Conservation (phyloP, 1,139 yeast genomes). For the Suhomyces terraborum region DNA sequence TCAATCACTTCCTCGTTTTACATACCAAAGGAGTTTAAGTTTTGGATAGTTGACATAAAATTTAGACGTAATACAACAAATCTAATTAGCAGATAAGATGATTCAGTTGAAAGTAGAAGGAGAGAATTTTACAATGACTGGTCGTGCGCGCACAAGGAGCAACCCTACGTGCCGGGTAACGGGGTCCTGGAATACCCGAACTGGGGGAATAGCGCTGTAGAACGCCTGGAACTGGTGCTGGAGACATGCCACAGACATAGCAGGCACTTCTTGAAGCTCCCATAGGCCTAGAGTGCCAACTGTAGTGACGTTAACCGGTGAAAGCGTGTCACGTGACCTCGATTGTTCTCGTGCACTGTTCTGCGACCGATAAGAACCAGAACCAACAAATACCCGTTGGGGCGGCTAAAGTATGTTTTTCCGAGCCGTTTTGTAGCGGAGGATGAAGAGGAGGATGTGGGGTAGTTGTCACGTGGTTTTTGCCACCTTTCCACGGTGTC, state of each 20-base stretch:
- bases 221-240: background rate
- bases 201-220: background rate
- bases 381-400: too few species aligned
- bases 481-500: too few species aligned
- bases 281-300: too few species aligned
- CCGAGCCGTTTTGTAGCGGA: too few species aligned
- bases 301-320: too few species aligned
- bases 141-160: conserved; percentile 6
- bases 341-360: background rate
- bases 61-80: conserved; percentile 10
- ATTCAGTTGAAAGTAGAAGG: background rate
- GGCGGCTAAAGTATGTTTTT: too few species aligned
- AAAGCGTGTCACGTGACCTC: background rate
- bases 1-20: conserved; percentile 19
- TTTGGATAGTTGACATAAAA: conserved; percentile 90
- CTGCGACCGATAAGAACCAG: background rate
- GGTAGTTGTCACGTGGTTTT: too few species aligned
- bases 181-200: background rate
- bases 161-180: conserved; percentile 8
- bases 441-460: too few species aligned
- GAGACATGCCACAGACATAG: too few species aligned
- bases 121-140: conserved; percentile 10
- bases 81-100: conserved; percentile 11
- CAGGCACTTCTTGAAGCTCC: too few species aligned
- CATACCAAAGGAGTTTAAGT: conserved; percentile 90